Conservation (phyloP, 345 rosid genomes). For the Kernera saxatilis region DNA sequence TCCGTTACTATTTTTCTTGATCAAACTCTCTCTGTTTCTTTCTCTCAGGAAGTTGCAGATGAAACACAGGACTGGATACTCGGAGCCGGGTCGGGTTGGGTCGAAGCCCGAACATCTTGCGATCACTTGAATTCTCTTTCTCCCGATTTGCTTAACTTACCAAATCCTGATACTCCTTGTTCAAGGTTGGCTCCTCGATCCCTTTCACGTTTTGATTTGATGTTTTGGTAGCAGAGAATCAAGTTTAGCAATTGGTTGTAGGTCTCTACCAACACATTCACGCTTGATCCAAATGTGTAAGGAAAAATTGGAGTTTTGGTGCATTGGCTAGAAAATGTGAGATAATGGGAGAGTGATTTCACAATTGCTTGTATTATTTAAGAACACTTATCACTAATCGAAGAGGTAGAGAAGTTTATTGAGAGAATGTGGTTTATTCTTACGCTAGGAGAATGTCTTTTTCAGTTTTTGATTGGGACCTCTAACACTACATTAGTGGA, state of each 20-base stretch:
- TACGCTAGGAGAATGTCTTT: too few relatives aligned
- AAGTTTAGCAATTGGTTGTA: background rate
- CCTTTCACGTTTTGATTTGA: background rate
- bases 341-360: background rate
- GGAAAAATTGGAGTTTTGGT: background rate
- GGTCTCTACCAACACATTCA: background rate
- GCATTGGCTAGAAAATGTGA: too few relatives aligned
- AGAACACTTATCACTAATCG: background rate
- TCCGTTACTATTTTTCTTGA: background rate
- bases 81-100: conserved; percentile 90
- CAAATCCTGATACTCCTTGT: conserved; percentile 68
- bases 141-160: conserved; percentile 57
- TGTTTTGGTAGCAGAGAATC: background rate
- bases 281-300: background rate
- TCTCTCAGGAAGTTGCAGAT: conserved; percentile 23
- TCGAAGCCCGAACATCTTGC: conserved; percentile 70
- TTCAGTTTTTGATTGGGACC: too few relatives aligned
- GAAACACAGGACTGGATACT: conserved; percentile 38
- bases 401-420: background rate
- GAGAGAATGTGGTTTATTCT: background rate
- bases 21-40: background rate
- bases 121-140: conserved; percentile 66
- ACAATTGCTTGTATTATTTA: too few relatives aligned
- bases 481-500: too few relatives aligned
- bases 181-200: conserved; percentile 33